Evolutionary conservation across 768 basidiomycete species (phyloP), one percentile per base, ranked within the genome.

Genomic region (Boletus reticulatus): DNA sequence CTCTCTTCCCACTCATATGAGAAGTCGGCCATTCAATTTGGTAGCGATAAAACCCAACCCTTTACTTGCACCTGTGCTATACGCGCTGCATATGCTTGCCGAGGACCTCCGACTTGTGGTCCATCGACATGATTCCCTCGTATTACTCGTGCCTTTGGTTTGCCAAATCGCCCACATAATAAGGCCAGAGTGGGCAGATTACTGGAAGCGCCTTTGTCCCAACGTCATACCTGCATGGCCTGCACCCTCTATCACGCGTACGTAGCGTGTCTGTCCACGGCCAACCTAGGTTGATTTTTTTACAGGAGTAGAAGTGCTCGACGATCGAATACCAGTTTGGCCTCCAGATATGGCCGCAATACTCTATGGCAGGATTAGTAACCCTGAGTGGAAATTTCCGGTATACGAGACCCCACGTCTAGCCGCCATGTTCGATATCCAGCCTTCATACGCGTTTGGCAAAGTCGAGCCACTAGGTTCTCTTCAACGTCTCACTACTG

Each of bases 131-230:
- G 72, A 78, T 42, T 78, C 79, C 3, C 74, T 94, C 37, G 62
- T 80, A 41, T 71, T 75, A 49, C 73, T 94, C 11, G 84, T 79
- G 10, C 82, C 84, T 9, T 60, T 89, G 31, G 79, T 91, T 31
- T 88, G 87, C 65, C 75, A 77, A 6, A 69, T 89, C 53, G 84
- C 87, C 51, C 65, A 79, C 22, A 73, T 82, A 14, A 80, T 91
- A 16, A 82, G 89, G 19, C 84, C 86, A 0, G 93, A 93, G 65
- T 96, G 94, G 94, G 83, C 83, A 7, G 93, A 97, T 71, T 94
- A 94, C 66, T 96, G 94, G 94, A 87, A 88, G 64, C 81, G 93
- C 13, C 73, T 92, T 41, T 84, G 84, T 61, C 89, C 92, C 4
- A 79, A 81, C 43, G 78, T 79, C 27, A 73, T 80, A 60, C 71